These are phyloP conservation scores for Haplosporangium sp. DNA, from an alignment of 371 early-diverging fungal genomes.

Conservation along the genomic window DNA sequence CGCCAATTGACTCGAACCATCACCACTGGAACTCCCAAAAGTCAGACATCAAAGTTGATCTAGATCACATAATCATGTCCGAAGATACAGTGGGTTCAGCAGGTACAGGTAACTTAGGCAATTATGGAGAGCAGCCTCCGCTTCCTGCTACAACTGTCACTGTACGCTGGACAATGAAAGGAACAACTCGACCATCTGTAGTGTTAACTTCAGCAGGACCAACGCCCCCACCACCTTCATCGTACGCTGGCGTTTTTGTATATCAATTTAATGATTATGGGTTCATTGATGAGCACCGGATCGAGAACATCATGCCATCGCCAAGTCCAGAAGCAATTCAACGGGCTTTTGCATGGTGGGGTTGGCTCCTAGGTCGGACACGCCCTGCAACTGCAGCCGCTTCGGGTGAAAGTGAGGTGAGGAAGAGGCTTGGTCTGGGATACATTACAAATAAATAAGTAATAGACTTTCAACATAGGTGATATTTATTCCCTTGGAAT, in stretches of 20 bases:
- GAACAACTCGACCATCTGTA: slow-evolving; percentile 57
- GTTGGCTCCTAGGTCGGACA: slow-evolving; percentile 44
- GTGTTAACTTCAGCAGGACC: slow-evolving; percentile 47
- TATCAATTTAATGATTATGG: slow-evolving; percentile 65
- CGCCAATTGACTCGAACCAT: background rate
- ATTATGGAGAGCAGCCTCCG: background rate
- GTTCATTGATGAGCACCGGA: slow-evolving; percentile 66
- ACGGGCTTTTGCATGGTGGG: slow-evolving; percentile 55
- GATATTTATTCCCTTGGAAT: too few relatives aligned
- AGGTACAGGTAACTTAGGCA: background rate
- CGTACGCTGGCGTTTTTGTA: slow-evolving; percentile 62
- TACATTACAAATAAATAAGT: slow-evolving; percentile 14
- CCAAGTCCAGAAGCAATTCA: slow-evolving; percentile 66
- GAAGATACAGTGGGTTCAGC: slow-evolving; percentile 7
- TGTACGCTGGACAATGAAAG: slow-evolving; percentile 68
- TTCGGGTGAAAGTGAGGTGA: slow-evolving; percentile 11
- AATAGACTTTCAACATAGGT: background rate
- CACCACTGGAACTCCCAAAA: background rate
- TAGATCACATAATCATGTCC: background rate
- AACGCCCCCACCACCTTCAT: slow-evolving; percentile 47
- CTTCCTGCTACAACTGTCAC: slow-evolving; percentile 39
- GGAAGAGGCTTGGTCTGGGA: slow-evolving; percentile 35
- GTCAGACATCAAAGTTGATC: background rate
- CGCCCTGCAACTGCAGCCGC: slow-evolving; percentile 44
- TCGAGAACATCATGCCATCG: slow-evolving; percentile 70